A percentile compares a stretch with the other conserved stretches of the same genome.
Conservation (phyloP, 2,329 filamentous ascomycete species). For the Westerdykella ornata region DNA sequence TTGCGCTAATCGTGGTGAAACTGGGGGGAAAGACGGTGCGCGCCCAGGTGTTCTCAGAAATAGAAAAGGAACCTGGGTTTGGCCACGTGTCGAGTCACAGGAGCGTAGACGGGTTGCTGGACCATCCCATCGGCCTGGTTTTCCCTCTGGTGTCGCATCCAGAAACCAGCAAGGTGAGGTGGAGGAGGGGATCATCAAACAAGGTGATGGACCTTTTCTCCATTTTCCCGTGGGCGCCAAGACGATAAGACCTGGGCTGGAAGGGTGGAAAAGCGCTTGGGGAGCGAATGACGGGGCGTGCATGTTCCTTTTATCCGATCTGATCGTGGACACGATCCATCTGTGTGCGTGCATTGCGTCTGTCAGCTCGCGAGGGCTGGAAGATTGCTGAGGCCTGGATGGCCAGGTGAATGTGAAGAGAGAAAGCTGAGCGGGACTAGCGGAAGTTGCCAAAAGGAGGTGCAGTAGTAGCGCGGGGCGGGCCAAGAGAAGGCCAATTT, state of each 20-base stretch:
- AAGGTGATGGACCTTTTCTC: constrained; percentile 10
- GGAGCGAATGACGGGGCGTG: constrained; percentile 20
- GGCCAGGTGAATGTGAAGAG: no score
- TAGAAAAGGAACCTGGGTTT: no score
- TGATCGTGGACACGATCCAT: no score
- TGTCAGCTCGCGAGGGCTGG: no score
- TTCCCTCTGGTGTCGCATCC: neutral
- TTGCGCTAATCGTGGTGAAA: no score
- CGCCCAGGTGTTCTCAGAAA: no score
- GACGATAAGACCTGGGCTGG: no score
- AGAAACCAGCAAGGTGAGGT: neutral
- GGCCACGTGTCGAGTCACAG: no score
- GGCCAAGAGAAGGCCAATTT: constrained; percentile 13
- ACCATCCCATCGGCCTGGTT: constrained; percentile 10
- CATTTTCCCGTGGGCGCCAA: constrained; percentile 8
- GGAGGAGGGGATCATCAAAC: neutral
- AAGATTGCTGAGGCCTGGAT: no score
- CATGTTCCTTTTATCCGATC: constrained; percentile 31
- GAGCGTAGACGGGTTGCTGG: constrained; percentile 5
- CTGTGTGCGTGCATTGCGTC: neutral
- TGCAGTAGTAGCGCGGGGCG: constrained; percentile 3
- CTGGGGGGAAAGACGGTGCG: no score
- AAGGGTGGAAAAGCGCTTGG: no score
- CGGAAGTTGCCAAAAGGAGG: neutral
- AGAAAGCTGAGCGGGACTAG: neutral